Percentiles rank a stretch among this genome's conserved stretches.
phyloP scores from a whole-genome alignment of 352 stramenopile genomes.

The Phytopythium mirpurense region DNA sequence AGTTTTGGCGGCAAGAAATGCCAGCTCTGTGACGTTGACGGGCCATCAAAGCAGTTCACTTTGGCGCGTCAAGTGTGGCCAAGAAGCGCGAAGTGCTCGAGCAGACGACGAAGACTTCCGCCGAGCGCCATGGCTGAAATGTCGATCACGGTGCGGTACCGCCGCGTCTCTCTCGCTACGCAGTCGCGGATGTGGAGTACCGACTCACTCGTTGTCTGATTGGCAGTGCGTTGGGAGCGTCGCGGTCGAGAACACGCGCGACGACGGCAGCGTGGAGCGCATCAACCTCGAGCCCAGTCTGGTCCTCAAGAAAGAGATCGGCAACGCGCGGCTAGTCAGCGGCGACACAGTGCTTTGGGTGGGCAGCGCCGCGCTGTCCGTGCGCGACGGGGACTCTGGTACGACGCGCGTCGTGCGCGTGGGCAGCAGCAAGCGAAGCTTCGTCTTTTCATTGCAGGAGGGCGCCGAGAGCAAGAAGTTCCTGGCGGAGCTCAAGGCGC shows the following conservation, averaged over 20 bases:
- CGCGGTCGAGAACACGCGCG: constrained; percentile 41
- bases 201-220: not conserved
- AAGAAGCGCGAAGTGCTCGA: not conserved
- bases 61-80: not conserved
- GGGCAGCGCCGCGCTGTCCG: constrained; percentile 35
- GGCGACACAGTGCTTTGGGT: constrained; percentile 73
- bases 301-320: constrained; percentile 71
- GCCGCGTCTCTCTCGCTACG: not conserved
- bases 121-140: constrained; percentile 20
- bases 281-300: constrained; percentile 34
- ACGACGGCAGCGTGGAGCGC: constrained; percentile 34
- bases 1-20: constrained; percentile 1
- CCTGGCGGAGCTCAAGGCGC: constrained; percentile 52
- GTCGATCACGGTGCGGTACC: constrained; percentile 10
- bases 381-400: constrained; percentile 33
- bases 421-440: constrained; percentile 55
- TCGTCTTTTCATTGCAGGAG: constrained; percentile 50
- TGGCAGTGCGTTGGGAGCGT: constrained; percentile 50
- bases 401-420: constrained; percentile 40
- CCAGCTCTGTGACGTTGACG: not conserved
- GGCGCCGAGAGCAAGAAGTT: constrained; percentile 46
- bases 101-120: not conserved
- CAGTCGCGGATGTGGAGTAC: not conserved
- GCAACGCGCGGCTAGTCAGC: constrained; percentile 73
- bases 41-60: too few relatives aligned